Evolutionary conservation across 371 early-diverging fungal species (phyloP), one percentile per base, ranked within the genome.

Genomic region (Sporodiniella umbellata): DNA sequence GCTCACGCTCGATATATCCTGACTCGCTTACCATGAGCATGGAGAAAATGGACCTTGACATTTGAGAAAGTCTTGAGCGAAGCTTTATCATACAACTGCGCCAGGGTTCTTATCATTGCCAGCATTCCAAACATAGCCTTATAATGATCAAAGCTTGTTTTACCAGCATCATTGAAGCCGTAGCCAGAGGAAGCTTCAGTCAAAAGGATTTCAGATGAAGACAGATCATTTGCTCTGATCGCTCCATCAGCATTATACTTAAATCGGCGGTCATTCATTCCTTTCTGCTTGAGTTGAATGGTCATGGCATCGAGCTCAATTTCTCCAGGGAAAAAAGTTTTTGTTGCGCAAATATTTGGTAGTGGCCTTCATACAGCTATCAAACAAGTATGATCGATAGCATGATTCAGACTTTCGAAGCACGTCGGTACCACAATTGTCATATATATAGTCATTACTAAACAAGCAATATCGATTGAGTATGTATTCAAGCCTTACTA

Each of bases 91-190:
- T 55, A 51, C 52, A 42, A 45, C 15, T 54, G 55, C n/a, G 58
- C 58, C 47, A 60, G 42, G 10, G 60, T 65, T 51, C 55, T 49
- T 49, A 66, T 47, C 66, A 58, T 66, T 24, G 61, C 49, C 51
- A 66, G 42, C 54, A 55, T 52, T 7, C 61, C 66, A 46, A 60
- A 66, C 58, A 58, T 58, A 10, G 58, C 61, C 51, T 66, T 66
- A 33, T 58, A 39, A 46, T 58, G 53, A 45, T 53, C 53, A 58
- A 58, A 58, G 12, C 53, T 52, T 43, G 49, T 45, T 53, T 58
- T 58, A 24, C 49, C 33, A 44, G 45, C 23, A 2, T 53, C 53
- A 33, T 38, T 53, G 38, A 40, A 44, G 39, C 53, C 49, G 45
- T 58, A 58, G 39, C 44, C 53, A 48, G 58, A 58, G 17, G 53